Conservation (phyloP, 2,329 filamentous ascomycete genomes). For the Whalleya microplaca region DNA sequence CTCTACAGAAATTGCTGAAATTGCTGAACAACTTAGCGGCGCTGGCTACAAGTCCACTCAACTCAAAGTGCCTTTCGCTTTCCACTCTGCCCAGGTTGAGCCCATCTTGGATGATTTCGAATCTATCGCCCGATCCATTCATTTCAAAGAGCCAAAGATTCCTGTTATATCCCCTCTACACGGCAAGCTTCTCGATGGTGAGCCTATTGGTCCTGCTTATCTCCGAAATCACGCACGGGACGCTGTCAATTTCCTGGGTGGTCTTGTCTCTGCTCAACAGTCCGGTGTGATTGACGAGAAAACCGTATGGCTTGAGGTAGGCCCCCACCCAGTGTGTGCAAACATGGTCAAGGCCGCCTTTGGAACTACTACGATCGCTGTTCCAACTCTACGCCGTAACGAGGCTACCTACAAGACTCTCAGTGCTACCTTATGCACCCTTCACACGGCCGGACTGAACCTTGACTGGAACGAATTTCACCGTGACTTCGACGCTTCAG, state of each 20-base stretch:
- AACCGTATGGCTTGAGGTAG: slow-evolving; percentile 73
- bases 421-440: slow-evolving; percentile 56
- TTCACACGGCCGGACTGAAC: slow-evolving; percentile 61
- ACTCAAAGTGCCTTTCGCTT: slow-evolving; percentile 69
- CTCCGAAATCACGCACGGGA: slow-evolving; percentile 68
- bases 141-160: slow-evolving; percentile 58
- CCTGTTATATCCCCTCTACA: slow-evolving; percentile 71
- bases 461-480: slow-evolving; percentile 72
- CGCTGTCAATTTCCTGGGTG: slow-evolving; percentile 70
- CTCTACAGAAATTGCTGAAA: slow-evolving; percentile 44
- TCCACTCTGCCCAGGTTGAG: slow-evolving; percentile 69
- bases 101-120: slow-evolving; percentile 65
- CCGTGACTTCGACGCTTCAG: slow-evolving; percentile 59
- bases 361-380: slow-evolving; percentile 55
- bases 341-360: slow-evolving; percentile 70
- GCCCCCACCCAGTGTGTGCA: slow-evolving; percentile 72
- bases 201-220: slow-evolving; percentile 63
- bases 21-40: slow-evolving; percentile 46
- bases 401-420: slow-evolving; percentile 69
- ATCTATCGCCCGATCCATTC: slow-evolving; percentile 53
- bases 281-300: slow-evolving; percentile 65
- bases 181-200: slow-evolving; percentile 62
- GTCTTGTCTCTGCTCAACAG: slow-evolving; percentile 61
- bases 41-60: slow-evolving; percentile 63
- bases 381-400: slow-evolving; percentile 64